Evolutionary conservation across 169 alveolate species (phyloP), one percentile per base, ranked within the genome.

Genomic region (Cryptosporidium sp.): DNA sequence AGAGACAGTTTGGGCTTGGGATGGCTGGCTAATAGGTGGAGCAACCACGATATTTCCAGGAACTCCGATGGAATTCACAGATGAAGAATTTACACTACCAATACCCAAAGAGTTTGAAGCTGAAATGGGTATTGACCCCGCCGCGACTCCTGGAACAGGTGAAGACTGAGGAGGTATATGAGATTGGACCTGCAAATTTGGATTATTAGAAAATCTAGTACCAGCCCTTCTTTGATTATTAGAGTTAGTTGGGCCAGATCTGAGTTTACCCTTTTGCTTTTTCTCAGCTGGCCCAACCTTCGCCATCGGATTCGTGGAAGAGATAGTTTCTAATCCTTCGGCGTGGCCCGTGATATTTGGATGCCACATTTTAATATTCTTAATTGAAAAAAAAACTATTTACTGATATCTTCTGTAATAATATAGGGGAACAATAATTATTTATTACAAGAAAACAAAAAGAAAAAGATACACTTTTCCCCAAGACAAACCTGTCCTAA

Each of bases 171-270:
- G 21, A 52, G 70, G 31, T 16, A 43, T 9, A 6, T 58, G 62
- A 16, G 86, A 39, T 26, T 52, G 70, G 5, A n/a, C 35, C 55
- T 73, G 86, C 21, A 73, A 4, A 73, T 80, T 80, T 12, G 89
- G 89, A 45, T 59, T 80, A 41, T 80, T 80, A n/a, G 89, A 80
- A 43, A 80, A 80, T 80, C 89, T 61, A 9, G 89, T 80, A 12
- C 89, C 75, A 5, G 69, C 23, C 62, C 89, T 80, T 45, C 65
- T 80, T 48, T 80, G 89, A 23, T 33, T 80, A 61, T 6, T 41
- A 16, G 89, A 41, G 39, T 52, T 59, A 8, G 80, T 80, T n/a
- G 89, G 75, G 2, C 89, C 73, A 18, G 73, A 61, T 50, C 75
- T 80, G 43, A 59, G 55, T 80, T 80, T 65, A 39, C 70, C 70